A percentile compares a stretch with the other conserved stretches of the same genome.
phyloP scores from a whole-genome alignment of 2,329 filamentous ascomycete species.

The Trichothecium sympodiale region DNA sequence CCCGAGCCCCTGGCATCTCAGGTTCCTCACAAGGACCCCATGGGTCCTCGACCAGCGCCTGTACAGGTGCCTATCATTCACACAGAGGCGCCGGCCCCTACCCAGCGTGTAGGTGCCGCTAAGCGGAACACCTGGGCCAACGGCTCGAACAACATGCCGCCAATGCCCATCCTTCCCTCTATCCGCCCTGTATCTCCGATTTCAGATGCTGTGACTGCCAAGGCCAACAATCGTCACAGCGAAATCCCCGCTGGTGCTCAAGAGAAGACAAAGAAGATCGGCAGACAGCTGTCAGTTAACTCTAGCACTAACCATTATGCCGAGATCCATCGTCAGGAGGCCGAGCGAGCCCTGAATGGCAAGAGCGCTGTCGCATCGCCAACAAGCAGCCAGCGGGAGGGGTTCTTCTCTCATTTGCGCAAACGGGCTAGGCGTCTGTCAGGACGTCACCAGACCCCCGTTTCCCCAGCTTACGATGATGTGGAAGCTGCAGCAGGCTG shows the following conservation, averaged over 20 bases:
- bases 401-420: conserved; percentile 94
- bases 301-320: conserved; percentile 90
- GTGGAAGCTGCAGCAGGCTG: conserved; percentile 89
- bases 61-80: conserved; percentile 16
- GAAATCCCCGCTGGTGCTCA: conserved; percentile 34
- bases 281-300: conserved; percentile 82
- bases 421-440: conserved; percentile 90
- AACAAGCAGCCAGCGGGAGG: conserved; percentile 73
- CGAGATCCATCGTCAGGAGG: conserved; percentile 80
- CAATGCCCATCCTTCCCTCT: conserved; percentile 91
- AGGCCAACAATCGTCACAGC: conserved; percentile 59
- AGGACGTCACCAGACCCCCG: conserved; percentile 74
- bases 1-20: conserved; percentile 46
- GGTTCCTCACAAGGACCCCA: conserved; percentile 32
- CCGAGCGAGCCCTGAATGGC: conserved; percentile 81
- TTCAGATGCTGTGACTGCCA: conserved; percentile 85
- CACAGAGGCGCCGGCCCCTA: conserved; percentile 27
- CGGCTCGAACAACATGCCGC: conserved; percentile 58
- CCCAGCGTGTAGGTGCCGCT: conserved; percentile 36
- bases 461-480: conserved; percentile 72
- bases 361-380: conserved; percentile 66
- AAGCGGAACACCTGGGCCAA: conserved; percentile 95
- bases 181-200: conserved; percentile 92
- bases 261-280: conserved; percentile 81
- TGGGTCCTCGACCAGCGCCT: conserved; percentile 32